A percentile compares a stretch with the other conserved stretches of the same genome.
Evolutionary conservation across 495 filamentous ascomycete genomes (phyloP).

Genomic region (Penicillium pulvis): DNA sequence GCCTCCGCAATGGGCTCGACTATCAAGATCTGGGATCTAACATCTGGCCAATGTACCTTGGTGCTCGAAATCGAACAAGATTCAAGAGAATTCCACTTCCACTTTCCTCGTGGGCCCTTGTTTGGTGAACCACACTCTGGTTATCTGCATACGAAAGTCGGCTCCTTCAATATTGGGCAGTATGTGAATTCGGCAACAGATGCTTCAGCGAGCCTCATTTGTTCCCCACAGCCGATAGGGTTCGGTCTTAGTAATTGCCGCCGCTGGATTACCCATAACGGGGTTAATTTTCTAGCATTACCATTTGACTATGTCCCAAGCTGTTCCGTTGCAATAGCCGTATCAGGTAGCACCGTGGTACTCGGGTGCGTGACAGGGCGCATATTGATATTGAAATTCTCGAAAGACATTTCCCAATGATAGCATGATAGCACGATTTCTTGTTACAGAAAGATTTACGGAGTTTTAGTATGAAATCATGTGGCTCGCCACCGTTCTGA

Average conservation of each 20-base stretch:
- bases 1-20: background rate
- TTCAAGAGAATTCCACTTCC: background rate
- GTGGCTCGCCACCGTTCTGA: background rate
- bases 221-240: background rate
- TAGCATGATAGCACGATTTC: no score
- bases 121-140: background rate
- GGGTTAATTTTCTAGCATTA: background rate
- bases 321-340: no score
- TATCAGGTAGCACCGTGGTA: background rate
- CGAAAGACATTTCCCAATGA: no score
- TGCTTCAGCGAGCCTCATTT: background rate
- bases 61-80: background rate
- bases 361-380: conserved; percentile 1
- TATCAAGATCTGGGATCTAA: conserved; percentile 1
- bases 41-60: background rate
- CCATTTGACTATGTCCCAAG: background rate
- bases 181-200: background rate
- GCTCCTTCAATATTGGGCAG: background rate
- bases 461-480: background rate
- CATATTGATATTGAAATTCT: conserved; percentile 3
- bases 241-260: background rate
- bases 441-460: background rate
- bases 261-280: background rate
- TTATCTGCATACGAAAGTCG: background rate
- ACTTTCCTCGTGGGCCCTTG: background rate